Conservation (phyloP, 2,329 filamentous ascomycete genomes). For the Aspergillus spinulosporus region DNA sequence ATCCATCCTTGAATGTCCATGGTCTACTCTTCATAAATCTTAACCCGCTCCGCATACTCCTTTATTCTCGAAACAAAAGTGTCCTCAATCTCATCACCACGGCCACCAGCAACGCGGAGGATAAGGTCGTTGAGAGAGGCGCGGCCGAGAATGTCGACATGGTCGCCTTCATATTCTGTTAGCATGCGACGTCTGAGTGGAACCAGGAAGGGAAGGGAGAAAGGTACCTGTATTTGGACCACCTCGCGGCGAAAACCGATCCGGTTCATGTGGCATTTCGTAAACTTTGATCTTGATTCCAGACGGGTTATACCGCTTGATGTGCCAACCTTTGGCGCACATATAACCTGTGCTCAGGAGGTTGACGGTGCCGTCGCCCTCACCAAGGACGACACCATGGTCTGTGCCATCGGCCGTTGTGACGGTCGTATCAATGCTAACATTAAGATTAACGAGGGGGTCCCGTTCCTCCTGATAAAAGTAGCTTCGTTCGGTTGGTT, state of each 20-base stretch:
- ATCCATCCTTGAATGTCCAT: background rate
- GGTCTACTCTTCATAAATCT: constrained; percentile 69
- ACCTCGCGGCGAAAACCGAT: constrained; percentile 80
- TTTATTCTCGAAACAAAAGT: constrained; percentile 77
- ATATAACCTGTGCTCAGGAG: constrained; percentile 92
- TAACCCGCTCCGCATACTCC: constrained; percentile 79
- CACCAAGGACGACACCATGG: constrained; percentile 90
- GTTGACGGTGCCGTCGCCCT: constrained; percentile 94
- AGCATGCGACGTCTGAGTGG: background rate
- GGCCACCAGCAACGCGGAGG: constrained; percentile 79
- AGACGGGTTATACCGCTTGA: constrained; percentile 90
- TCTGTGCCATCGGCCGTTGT: constrained; percentile 57
- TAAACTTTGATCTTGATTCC: constrained; percentile 77
- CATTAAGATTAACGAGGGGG: constrained; percentile 56
- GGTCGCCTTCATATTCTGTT: constrained; percentile 61
- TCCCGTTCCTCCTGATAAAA: constrained; percentile 79
- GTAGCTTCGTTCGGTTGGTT: constrained; percentile 88
- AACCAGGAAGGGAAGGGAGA: constrained; percentile 27
- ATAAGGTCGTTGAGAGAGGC: constrained; percentile 89
- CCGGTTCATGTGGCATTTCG: constrained; percentile 96
- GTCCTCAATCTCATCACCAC: constrained; percentile 75
- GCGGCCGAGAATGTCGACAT: constrained; percentile 92
- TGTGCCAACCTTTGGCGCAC: constrained; percentile 92
- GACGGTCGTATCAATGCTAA: constrained; percentile 56
- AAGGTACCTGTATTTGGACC: constrained; percentile 62